A percentile compares a stretch with the other conserved stretches of the same genome.
Evolutionary conservation across 768 basidiomycete species (phyloP).

Genomic region (Trametes cinnabarina): DNA sequence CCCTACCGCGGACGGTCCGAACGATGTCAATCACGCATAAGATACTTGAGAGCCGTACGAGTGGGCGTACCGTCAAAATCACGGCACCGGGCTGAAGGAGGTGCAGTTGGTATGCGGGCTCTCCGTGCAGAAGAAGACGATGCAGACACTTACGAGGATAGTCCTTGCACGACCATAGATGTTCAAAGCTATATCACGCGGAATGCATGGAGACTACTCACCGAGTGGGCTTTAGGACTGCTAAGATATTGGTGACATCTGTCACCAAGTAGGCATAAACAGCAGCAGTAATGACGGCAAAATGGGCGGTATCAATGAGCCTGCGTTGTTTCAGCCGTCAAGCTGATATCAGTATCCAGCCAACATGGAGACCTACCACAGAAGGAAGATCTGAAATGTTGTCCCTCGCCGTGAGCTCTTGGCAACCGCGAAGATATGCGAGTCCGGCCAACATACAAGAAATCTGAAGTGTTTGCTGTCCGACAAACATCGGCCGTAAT

Average conservation of each 20-base stretch:
- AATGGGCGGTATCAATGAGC: neutral
- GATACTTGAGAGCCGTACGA: no score
- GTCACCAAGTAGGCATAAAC: neutral
- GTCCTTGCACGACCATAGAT: neutral
- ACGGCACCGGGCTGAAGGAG: no score
- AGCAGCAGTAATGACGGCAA: neutral
- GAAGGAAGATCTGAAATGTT: neutral
- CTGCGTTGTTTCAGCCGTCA: neutral
- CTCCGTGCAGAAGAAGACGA: no score
- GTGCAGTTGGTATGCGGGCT: no score
- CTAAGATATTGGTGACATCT: neutral
- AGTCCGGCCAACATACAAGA: neutral
- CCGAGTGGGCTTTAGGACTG: neutral
- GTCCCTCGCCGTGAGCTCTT: neutral
- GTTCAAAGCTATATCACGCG: neutral
- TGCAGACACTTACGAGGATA: neutral
- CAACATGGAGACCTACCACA: neutral
- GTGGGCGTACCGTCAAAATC: no score
- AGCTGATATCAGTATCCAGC: no score
- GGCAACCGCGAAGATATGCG: neutral
- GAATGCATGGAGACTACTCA: neutral
- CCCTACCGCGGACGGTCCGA: no score
- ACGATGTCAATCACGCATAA: fast-evolving
- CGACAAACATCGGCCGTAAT: neutral
- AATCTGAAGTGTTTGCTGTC: neutral